Conservation (phyloP, 441 rosid species). For the Pelargonium myrrhifolium region DNA sequence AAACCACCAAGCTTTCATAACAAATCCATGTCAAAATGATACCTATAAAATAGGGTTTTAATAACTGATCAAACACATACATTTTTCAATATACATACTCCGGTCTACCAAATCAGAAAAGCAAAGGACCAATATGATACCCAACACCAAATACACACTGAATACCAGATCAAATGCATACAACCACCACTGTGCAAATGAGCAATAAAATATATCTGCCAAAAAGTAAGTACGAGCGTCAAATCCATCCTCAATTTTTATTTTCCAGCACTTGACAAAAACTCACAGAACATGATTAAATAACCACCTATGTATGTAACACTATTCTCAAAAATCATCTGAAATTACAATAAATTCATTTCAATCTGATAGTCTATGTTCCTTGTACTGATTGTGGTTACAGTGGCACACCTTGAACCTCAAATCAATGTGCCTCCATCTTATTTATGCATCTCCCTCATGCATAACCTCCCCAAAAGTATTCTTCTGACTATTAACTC, state of each 20-base stretch:
- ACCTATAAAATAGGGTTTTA: too few species aligned
- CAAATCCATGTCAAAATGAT: too few species aligned
- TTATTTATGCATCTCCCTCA: neutral
- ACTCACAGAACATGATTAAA: neutral
- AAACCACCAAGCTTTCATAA: too few species aligned
- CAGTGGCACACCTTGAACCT: neutral
- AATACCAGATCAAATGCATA: neutral
- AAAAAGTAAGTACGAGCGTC: neutral
- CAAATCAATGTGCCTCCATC: neutral
- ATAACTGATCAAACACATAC: too few species aligned
- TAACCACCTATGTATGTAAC: neutral
- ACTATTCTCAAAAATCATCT: neutral
- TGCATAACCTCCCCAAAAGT: neutral
- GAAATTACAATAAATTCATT: neutral
- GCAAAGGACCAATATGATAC: neutral
- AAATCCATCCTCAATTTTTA: neutral
- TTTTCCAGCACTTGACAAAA: neutral
- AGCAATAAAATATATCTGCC: neutral
- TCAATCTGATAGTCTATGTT: neutral
- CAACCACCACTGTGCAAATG: neutral
- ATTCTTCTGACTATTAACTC: neutral
- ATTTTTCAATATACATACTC: too few species aligned
- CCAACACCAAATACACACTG: neutral
- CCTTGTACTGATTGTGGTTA: neutral
- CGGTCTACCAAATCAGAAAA: neutral